Percentiles rank a stretch among this genome's conserved stretches.
Conservation (phyloP, 2,329 filamentous ascomycete species). For the Phaeoacremonium minimum region DNA sequence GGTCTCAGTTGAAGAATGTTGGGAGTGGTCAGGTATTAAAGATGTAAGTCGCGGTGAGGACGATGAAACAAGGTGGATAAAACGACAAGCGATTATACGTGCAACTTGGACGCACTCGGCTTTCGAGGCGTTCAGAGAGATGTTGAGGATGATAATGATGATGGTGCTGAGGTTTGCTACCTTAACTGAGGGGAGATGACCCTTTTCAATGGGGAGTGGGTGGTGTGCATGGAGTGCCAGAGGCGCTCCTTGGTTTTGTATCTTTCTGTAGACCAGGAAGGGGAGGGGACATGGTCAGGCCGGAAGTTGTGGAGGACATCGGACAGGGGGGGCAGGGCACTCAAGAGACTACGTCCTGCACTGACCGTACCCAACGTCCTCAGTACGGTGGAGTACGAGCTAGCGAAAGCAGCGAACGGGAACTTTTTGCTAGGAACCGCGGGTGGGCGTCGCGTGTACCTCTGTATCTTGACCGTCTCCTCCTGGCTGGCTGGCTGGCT, state of each 20-base stretch:
- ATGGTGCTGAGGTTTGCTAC: conserved; percentile 1
- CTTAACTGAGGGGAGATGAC: conserved; percentile 1
- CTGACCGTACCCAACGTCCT: conserved; percentile 2
- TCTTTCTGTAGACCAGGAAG: conserved; percentile 7
- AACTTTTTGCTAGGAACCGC: conserved; percentile 3
- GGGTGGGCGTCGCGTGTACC: no score
- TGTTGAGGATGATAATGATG: not conserved
- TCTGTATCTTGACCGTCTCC: no score
- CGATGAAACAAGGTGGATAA: not conserved
- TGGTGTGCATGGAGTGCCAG: conserved; percentile 7
- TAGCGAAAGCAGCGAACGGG: conserved; percentile 1
- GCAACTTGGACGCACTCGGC: conserved; percentile 1
- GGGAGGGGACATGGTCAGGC: conserved; percentile 4
- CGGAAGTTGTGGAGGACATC: conserved; percentile 6
- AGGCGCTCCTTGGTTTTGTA: conserved; percentile 13
- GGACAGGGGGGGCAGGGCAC: conserved; percentile 2
- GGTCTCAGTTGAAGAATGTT: conserved; percentile 1
- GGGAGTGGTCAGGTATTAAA: no score
- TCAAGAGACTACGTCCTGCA: conserved; percentile 10
- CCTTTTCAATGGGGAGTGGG: conserved; percentile 7
- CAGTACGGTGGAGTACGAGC: not conserved
- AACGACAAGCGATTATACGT: conserved; percentile 1
- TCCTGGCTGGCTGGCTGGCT: no score
- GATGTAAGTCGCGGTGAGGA: no score
- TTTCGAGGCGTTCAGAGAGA: conserved; percentile 1